These are phyloP conservation scores for Monosporascus sp. DNA, from an alignment of 2,329 filamentous ascomycete species.

Conservation along the genomic window DNA sequence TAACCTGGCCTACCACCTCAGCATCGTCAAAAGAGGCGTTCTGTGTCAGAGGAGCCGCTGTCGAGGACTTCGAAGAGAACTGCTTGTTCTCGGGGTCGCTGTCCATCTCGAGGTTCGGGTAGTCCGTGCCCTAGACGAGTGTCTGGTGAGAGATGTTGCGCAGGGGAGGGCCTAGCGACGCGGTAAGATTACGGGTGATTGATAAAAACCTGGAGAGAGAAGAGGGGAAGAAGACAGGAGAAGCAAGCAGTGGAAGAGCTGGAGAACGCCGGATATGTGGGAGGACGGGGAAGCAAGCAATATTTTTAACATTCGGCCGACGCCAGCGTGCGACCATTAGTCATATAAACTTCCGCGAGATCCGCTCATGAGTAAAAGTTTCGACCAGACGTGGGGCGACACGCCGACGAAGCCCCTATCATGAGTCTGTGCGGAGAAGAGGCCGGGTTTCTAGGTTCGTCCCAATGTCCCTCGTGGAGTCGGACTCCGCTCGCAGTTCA, in stretches of 20 bases:
- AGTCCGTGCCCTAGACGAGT: neutral
- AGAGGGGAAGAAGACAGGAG: neutral
- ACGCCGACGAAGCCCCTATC: neutral
- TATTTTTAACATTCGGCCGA: neutral
- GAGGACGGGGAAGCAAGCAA: neutral
- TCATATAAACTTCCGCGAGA: neutral
- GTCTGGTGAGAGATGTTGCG: neutral
- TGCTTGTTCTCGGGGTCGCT: neutral
- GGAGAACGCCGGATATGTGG: neutral
- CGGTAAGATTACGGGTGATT: too few species aligned
- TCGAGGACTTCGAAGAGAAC: neutral
- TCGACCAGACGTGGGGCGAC: neutral
- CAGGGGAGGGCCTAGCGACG: neutral
- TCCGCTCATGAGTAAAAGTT: neutral
- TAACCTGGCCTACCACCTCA: conserved; percentile 25
- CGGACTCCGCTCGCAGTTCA: too few species aligned
- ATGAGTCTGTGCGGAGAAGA: neutral
- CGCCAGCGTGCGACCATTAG: neutral
- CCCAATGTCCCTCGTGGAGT: neutral
- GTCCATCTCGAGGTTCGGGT: neutral
- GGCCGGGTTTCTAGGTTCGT: neutral
- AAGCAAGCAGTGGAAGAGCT: neutral
- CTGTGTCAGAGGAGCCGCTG: neutral
- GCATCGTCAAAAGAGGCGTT: conserved; percentile 2
- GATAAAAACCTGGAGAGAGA: neutral